A percentile compares a stretch with the other conserved stretches of the same genome.
phyloP scores from a whole-genome alignment of 2,329 filamentous ascomycete species.

The Botrytis cinerea region DNA sequence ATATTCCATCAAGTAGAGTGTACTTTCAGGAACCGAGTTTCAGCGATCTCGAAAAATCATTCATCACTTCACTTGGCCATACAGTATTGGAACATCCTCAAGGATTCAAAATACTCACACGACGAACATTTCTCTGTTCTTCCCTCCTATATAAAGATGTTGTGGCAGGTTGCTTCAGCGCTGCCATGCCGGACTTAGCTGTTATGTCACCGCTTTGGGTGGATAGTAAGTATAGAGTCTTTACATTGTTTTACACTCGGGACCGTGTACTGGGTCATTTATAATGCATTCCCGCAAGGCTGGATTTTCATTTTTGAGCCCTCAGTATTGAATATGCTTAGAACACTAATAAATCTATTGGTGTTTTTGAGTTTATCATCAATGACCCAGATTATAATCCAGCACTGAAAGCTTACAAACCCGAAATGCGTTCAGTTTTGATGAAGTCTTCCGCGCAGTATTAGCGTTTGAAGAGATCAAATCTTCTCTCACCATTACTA shows the following conservation, averaged over 20 bases:
- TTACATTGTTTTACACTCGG: not conserved
- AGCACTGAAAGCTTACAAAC: not conserved
- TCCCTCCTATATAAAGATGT: not conserved
- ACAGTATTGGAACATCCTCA: not conserved
- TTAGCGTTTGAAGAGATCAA: not conserved
- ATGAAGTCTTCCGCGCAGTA: not conserved
- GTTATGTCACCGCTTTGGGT: not conserved
- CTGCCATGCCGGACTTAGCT: conserved; percentile 3
- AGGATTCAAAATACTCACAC: not conserved
- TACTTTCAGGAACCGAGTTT: not conserved
- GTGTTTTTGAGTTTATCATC: not conserved
- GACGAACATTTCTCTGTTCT: conserved; percentile 1
- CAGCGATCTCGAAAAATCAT: not conserved
- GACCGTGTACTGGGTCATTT: not conserved
- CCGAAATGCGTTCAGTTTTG: not conserved
- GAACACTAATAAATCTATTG: not conserved
- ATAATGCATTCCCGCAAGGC: not conserved
- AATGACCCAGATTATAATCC: not conserved
- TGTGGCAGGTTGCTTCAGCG: not conserved
- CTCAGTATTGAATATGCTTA: not conserved
- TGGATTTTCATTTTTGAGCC: not conserved
- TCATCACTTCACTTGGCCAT: not conserved
- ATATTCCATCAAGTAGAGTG: not conserved
- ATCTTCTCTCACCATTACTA: not conserved
- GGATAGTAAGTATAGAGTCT: not conserved